Percentiles rank a stretch among this genome's conserved stretches.
Conservation (phyloP, 73 alveolate species). For the Paramecium caudatum region DNA sequence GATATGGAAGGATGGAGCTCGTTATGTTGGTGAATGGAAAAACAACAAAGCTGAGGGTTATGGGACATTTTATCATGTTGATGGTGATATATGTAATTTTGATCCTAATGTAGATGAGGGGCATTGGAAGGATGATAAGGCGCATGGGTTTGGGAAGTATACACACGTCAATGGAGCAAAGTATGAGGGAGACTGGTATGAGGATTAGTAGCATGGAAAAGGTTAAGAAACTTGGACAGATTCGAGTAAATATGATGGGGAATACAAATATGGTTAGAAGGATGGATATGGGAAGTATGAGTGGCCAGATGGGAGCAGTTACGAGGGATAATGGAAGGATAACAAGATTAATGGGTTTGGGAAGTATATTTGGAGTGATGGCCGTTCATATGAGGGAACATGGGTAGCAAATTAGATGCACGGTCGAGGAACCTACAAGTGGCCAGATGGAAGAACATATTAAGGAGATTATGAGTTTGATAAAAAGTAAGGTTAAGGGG, state of each 20-base stretch:
- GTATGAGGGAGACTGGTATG: slow-evolving; percentile 82
- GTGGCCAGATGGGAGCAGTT: slow-evolving; percentile 82
- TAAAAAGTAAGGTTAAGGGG: slow-evolving; percentile 81
- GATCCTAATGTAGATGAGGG: slow-evolving; percentile 61
- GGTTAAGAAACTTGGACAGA: slow-evolving; percentile 84
- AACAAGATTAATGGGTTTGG: slow-evolving; percentile 70
- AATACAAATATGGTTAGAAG: slow-evolving; percentile 82
- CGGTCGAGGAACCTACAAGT: slow-evolving; percentile 85
- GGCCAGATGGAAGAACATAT: slow-evolving; percentile 85
- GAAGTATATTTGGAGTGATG: slow-evolving; percentile 74
- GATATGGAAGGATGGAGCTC: slow-evolving; percentile 83
- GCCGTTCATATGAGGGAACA: slow-evolving; percentile 78
- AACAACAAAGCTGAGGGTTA: slow-evolving; percentile 80
- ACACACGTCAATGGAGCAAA: slow-evolving; percentile 76
- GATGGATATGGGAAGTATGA: slow-evolving; percentile 81
- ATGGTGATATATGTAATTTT: slow-evolving; percentile 74
- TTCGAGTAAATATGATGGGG: slow-evolving; percentile 83
- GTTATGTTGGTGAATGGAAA: slow-evolving; percentile 80
- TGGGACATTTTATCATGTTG: slow-evolving; percentile 73
- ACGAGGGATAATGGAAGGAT: slow-evolving; percentile 79
- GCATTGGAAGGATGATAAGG: slow-evolving; percentile 75
- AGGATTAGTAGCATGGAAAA: slow-evolving; percentile 79
- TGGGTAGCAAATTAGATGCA: slow-evolving; percentile 76
- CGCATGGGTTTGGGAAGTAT: slow-evolving; percentile 75
- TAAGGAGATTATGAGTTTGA: slow-evolving; percentile 84